phyloP scores from a whole-genome alignment of 257 asterid species.

The Cynanchum wilfordii region DNA sequence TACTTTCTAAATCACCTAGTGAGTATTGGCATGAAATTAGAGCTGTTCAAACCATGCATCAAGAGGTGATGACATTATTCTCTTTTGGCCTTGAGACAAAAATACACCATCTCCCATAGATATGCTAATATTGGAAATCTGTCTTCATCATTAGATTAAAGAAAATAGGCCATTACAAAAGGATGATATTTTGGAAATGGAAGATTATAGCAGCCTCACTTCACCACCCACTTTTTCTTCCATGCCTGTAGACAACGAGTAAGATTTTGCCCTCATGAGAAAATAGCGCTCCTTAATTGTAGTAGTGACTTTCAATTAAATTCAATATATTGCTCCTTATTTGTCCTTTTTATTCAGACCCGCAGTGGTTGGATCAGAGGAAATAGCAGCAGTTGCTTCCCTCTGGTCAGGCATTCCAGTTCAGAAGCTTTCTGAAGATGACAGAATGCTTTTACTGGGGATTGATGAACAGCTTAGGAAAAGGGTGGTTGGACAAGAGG shows the following conservation, averaged over 20 bases:
- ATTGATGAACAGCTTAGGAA: slow-evolving; percentile 83
- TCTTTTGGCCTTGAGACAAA: neutral
- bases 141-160: slow-evolving; percentile 38
- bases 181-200: slow-evolving; percentile 29
- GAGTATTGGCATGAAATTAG: slow-evolving; percentile 93
- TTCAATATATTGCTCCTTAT: slow-evolving; percentile 7
- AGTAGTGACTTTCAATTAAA: slow-evolving; percentile 4
- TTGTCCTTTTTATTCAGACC: slow-evolving; percentile 37
- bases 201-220: slow-evolving; percentile 32
- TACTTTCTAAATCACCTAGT: slow-evolving; percentile 64
- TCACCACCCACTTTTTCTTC: slow-evolving; percentile 29
- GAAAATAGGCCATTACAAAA: slow-evolving; percentile 41
- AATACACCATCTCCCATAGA: neutral
- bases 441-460: slow-evolving; percentile 66
- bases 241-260: slow-evolving; percentile 56
- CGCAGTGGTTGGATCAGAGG: slow-evolving; percentile 73
- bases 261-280: slow-evolving; percentile 34
- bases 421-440: slow-evolving; percentile 76
- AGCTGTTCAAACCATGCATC: slow-evolving; percentile 71
- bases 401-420: slow-evolving; percentile 92
- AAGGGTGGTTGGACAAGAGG: slow-evolving; percentile 97
- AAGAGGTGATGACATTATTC: slow-evolving; percentile 37
- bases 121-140: slow-evolving; percentile 20
- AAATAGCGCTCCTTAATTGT: slow-evolving; percentile 16
- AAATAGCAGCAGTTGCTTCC: slow-evolving; percentile 92